Conservation (phyloP, 1,284 basidiomycete species). For the Trametes hirsuta region DNA sequence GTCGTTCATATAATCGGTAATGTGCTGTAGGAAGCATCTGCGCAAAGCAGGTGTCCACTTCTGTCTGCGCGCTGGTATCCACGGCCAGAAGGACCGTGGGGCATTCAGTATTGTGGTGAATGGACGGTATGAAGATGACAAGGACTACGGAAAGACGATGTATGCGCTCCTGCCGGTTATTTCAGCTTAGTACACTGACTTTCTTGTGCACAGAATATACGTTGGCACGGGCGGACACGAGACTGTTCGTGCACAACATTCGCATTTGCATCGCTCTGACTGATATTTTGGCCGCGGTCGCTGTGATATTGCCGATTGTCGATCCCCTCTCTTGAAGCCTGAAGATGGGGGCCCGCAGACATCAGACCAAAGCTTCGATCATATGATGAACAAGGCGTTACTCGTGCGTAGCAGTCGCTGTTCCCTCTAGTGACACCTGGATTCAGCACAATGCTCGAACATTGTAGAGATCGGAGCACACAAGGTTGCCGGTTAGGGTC, state of each 20-base stretch:
- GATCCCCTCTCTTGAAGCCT: neutral
- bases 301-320: neutral
- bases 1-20: neutral
- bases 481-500: neutral
- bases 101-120: slow-evolving; percentile 8
- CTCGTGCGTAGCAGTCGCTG: neutral
- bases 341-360: neutral
- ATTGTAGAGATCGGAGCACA: neutral
- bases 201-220: neutral
- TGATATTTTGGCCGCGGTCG: too few relatives aligned
- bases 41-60: slow-evolving; percentile 1
- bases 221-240: neutral
- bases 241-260: neutral
- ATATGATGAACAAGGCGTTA: neutral
- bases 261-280: too few relatives aligned
- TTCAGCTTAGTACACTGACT: neutral
- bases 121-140: slow-evolving; percentile 4
- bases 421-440: neutral
- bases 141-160: neutral
- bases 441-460: too few relatives aligned
- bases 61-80: neutral
- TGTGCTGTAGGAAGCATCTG: neutral
- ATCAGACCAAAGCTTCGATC: neutral
- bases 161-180: neutral
- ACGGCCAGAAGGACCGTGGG: neutral